A percentile compares a stretch with the other conserved stretches of the same genome.
Conservation (phyloP, 1,139 yeast species). For the Blastobotrys buckinghamii region DNA sequence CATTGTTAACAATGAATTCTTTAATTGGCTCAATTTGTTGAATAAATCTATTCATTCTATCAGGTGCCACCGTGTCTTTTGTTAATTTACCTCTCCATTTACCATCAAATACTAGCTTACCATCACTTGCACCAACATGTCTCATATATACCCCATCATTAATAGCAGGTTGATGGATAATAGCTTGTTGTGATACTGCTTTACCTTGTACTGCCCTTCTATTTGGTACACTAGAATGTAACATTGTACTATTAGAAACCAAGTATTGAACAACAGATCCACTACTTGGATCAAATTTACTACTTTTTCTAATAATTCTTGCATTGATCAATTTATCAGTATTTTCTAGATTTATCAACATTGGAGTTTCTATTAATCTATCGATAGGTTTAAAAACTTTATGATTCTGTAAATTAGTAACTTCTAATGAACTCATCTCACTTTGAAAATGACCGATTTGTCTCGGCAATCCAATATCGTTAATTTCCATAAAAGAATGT, state of each 20-base stretch:
- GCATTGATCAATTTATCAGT: not conserved
- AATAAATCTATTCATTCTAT: constrained; percentile 5
- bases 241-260: not conserved
- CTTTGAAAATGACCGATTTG: constrained; percentile 7
- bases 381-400: constrained; percentile 1
- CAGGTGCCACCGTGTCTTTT: not conserved
- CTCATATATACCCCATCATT: not conserved
- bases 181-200: constrained; percentile 5
- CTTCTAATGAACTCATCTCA: constrained; percentile 1
- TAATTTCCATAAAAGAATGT: constrained; percentile 3
- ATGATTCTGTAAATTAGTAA: not conserved
- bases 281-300: not conserved
- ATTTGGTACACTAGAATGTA: not conserved
- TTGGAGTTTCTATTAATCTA: constrained; percentile 1
- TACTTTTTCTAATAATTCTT: not conserved
- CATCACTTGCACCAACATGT: constrained; percentile 4
- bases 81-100: constrained; percentile 2
- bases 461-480: constrained; percentile 1
- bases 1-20: constrained; percentile 3
- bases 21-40: constrained; percentile 4
- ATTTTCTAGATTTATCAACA: constrained; percentile 3
- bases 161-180: constrained; percentile 5
- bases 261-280: constrained; percentile 3
- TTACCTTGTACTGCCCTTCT: not conserved
- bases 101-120: constrained; percentile 5